Evolutionary conservation across 2,329 filamentous ascomycete genomes (phyloP), one percentile per base, ranked within the genome.

Genomic region (Trichoderma simmonsii): DNA sequence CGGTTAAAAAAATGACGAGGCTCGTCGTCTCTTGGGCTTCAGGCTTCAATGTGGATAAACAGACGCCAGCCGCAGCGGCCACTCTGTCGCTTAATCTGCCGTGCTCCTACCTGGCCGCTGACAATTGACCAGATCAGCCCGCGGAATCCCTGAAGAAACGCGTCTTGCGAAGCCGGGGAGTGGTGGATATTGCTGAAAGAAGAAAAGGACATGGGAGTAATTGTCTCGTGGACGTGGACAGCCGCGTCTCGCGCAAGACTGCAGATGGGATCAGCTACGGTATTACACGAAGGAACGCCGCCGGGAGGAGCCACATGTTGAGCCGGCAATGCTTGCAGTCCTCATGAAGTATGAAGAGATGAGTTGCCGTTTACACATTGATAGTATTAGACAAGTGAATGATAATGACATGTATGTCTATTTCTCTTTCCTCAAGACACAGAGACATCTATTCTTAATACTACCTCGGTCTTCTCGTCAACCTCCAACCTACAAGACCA

Each of bases 191-290:
- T 24, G 57, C 64, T 59, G 56, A 48, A 69, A 69, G 64, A 21
- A 63, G 57, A 62, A 68, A 68, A 48, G 43, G n/a, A 57, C 32
- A 68, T n/a, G 70, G 28, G 18, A 64, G 48, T 21, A 39, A 28
- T 62, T 28, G 64, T 57, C 56, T 68, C 43, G 56, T 28, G 32
- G 39, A 72, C 57, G 36, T n/a, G 24, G 43, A 72, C 36, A 72
- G 57, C 71, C 71, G 71, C 71, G 71, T 63, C 71, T 71, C 43
- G 71, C 71, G 70, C 56, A 68, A 63, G 64, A 18, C 24, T 56
- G 26, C 59, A 69, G 63, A 67, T 36, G 30, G 70, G 64, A 54
- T 68, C 70, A 59, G 56, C 70, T 61, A 67, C 30, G 34, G 12
- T 48, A 43, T 28, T 36, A 66, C 36, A 30, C 39, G 18, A 32